These are phyloP conservation scores for Beauveria medogensis DNA, from an alignment of 2,329 filamentous ascomycete species.

Conservation along the genomic window DNA sequence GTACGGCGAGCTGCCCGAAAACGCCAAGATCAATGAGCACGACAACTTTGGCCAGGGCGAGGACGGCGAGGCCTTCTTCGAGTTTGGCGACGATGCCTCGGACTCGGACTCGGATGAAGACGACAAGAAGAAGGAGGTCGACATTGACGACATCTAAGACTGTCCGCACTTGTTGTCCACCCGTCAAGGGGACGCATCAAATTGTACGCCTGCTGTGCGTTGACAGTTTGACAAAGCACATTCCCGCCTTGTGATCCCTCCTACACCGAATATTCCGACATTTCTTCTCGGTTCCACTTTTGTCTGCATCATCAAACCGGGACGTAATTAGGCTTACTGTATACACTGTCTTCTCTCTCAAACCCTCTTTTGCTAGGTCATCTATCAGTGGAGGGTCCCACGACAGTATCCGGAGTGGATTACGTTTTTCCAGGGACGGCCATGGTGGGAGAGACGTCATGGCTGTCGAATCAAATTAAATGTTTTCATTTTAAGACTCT, in stretches of 20 bases:
- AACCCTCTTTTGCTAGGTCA: conserved; percentile 20
- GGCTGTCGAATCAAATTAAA: conserved; percentile 24
- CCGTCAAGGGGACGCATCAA: not conserved
- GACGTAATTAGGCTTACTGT: not conserved
- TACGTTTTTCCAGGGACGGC: conserved; percentile 17
- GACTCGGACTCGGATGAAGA: conserved; percentile 42
- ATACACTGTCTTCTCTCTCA: conserved; percentile 58
- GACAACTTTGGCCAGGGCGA: conserved; percentile 89
- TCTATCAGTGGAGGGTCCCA: conserved; percentile 21
- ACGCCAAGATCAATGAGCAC: conserved; percentile 99
- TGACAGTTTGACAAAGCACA: not conserved
- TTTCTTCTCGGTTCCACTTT: not conserved
- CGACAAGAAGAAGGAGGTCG: conserved; percentile 65
- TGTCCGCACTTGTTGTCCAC: not conserved
- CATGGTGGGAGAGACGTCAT: conserved; percentile 57
- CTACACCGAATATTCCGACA: not conserved
- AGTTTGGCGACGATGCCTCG: conserved; percentile 90
- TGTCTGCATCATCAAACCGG: not conserved
- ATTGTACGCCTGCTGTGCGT: not conserved
- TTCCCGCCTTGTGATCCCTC: not conserved
- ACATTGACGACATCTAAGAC: conserved; percentile 87
- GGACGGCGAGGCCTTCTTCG: conserved; percentile 93
- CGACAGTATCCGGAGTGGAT: conserved; percentile 40
- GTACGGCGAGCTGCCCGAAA: conserved; percentile 94
- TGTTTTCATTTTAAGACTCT: not conserved